Conservation (phyloP, 768 basidiomycete genomes). For the Nevesoporus exiguus region DNA sequence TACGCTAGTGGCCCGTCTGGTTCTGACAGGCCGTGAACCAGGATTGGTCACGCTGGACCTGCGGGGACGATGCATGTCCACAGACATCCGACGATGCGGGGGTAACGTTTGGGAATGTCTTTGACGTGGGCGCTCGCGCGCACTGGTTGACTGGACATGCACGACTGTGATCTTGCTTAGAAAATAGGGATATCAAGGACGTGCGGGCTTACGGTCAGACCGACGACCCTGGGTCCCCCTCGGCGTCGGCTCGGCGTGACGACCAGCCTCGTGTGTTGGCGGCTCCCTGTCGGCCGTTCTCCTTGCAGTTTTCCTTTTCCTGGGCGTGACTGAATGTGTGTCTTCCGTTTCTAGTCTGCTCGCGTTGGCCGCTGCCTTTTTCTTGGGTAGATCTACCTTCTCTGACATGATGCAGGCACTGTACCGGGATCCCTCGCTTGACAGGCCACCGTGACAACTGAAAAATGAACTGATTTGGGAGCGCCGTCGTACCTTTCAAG, state of each 20-base stretch:
- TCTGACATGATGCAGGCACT: constrained; percentile 25
- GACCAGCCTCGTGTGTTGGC: constrained; percentile 12
- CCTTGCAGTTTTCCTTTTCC: constrained; percentile 29
- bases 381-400: constrained; percentile 22
- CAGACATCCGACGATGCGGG: constrained; percentile 25
- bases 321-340: constrained; percentile 13
- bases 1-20: constrained; percentile 21
- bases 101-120: constrained; percentile 19
- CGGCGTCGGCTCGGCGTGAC: constrained; percentile 14
- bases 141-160: constrained; percentile 18
- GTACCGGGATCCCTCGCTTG: constrained; percentile 7
- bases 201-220: constrained; percentile 25
- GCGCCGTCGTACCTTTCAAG: constrained; percentile 16
- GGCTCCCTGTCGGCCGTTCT: constrained; percentile 11
- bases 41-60: constrained; percentile 20
- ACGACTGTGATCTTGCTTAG: constrained; percentile 20
- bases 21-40: constrained; percentile 24
- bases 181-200: not conserved
- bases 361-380: constrained; percentile 19
- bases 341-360: constrained; percentile 18
- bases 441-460: constrained; percentile 12
- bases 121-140: constrained; percentile 26
- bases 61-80: constrained; percentile 26
- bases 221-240: constrained; percentile 25
- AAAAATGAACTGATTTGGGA: constrained; percentile 27